phyloP scores from a whole-genome alignment of 2,329 filamentous ascomycete species.

The Talaromyces atroroseus region DNA sequence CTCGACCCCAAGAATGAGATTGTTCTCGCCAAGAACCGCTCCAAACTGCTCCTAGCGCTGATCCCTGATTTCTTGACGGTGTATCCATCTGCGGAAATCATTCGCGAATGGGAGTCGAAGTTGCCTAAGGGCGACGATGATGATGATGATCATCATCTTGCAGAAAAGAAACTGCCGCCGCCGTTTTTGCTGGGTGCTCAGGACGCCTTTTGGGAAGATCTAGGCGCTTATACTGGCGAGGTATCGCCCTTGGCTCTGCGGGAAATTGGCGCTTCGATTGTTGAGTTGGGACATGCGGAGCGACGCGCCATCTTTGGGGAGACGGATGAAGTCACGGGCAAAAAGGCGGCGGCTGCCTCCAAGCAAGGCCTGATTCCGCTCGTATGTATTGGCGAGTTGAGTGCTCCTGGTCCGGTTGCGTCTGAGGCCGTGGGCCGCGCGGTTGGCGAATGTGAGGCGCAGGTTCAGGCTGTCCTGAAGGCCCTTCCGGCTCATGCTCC shows the following conservation, averaged over 20 bases:
- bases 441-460: constrained; percentile 59
- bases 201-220: constrained; percentile 64
- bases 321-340: constrained; percentile 62
- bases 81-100: constrained; percentile 38
- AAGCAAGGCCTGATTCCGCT: constrained; percentile 68
- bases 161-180: constrained; percentile 38
- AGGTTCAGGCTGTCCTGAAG: constrained; percentile 60
- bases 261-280: constrained; percentile 63
- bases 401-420: constrained; percentile 42
- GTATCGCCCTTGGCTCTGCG: constrained; percentile 64
- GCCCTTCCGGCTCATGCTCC: constrained; percentile 59
- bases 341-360: constrained; percentile 64
- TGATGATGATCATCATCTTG: too few relatives aligned
- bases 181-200: constrained; percentile 66
- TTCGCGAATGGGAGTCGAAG: constrained; percentile 27
- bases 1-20: constrained; percentile 44
- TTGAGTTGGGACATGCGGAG: constrained; percentile 79
- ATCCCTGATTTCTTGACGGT: constrained; percentile 73
- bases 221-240: constrained; percentile 72
- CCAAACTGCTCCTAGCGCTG: constrained; percentile 65
- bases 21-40: constrained; percentile 36
- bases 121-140: constrained; percentile 29
- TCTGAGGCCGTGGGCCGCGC: constrained; percentile 51
- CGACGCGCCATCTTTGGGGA: constrained; percentile 67
- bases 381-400: constrained; percentile 73